phyloP scores from a whole-genome alignment of 2,329 filamentous ascomycete species.

The Aspergillus intermedius region DNA sequence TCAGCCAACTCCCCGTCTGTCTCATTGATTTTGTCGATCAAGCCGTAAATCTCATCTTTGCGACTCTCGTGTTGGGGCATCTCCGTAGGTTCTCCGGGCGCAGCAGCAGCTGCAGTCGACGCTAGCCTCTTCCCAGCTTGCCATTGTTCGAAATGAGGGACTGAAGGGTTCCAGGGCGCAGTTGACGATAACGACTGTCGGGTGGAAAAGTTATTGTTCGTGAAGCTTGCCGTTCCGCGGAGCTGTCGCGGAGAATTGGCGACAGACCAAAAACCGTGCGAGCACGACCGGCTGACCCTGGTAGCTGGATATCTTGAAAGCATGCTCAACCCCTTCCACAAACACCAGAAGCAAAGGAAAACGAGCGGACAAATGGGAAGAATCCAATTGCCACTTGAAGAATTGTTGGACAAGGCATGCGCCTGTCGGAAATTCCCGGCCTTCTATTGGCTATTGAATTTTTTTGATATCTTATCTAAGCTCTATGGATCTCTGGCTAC shows the following conservation, averaged over 20 bases:
- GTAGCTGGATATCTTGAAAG: constrained; percentile 26
- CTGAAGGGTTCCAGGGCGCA: not conserved
- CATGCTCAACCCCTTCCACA: constrained; percentile 24
- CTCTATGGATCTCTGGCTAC: not conserved
- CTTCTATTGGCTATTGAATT: constrained; percentile 21
- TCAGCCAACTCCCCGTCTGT: constrained; percentile 29
- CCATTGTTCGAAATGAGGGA: constrained; percentile 2
- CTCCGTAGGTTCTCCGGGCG: constrained; percentile 8
- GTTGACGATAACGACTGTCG: constrained; percentile 5
- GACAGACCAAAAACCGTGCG: constrained; percentile 21
- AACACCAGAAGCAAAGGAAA: constrained; percentile 1
- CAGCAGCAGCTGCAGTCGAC: constrained; percentile 11
- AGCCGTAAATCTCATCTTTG: constrained; percentile 26
- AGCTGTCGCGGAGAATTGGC: constrained; percentile 17
- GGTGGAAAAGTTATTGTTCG: constrained; percentile 8
- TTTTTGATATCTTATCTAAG: not conserved
- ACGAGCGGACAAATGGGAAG: constrained; percentile 1
- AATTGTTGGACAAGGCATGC: constrained; percentile 24
- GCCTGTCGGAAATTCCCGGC: constrained; percentile 18
- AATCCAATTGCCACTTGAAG: constrained; percentile 12
- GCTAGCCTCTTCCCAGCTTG: constrained; percentile 14
- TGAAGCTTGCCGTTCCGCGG: constrained; percentile 17
- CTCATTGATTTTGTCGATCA: constrained; percentile 33
- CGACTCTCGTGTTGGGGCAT: constrained; percentile 11
- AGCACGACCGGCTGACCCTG: constrained; percentile 21